Base-by-base conservation (phyloP, 2,329 filamentous ascomycete species). In the Apiospora pterosperma region DNA sequence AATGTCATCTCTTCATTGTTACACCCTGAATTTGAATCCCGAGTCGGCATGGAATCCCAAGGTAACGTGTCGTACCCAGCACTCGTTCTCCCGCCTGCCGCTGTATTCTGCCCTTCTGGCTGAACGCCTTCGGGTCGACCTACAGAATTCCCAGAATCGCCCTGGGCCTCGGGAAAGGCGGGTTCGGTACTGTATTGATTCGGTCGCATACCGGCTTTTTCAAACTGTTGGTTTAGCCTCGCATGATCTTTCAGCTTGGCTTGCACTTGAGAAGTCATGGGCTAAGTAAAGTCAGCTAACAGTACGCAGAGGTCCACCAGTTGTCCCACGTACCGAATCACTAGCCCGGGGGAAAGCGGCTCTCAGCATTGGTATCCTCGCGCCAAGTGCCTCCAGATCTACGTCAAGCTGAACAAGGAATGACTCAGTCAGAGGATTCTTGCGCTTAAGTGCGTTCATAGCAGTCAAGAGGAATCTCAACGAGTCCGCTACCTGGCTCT, bases 321-420 rank as follows among this genome's bases (percentile, higher is more conserved):
- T 86, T 82, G 31, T 73, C 19, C n/a, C 16, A 55, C 36, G 36
- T 63, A 62, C 67, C 64, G 65, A 23, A 63, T 66, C 23, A 67
- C 66, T 78, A 63, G 80, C 82, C 59, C 84, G 82, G n/a, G 84
- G 80, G 60, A 88, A 87, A 1, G 83, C 82, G 31, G 81, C 76
- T 68, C 80, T 84, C 23, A 88, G 80, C 66, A 84, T 87, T 10
- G 83, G 87, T 68, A 87, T 88, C 69, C 84, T 83, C 67, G 88
- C 77, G 14, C 88, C 88, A 31, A 92, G 82, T 12, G 88, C 89
- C 75, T 96, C 92, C 4, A 98, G 84, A 73, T 99, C 96, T 19
- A 97, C 90, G 69, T 98, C 93, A 5, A 98, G 82, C 76, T 98
- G 96, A 3, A 96, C 92, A 39, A 98, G 81, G 79, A 98, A 98